These are phyloP conservation scores for Opeltia flavorubescens DNA, from an alignment of 495 filamentous ascomycete genomes.

Conservation along the genomic window DNA sequence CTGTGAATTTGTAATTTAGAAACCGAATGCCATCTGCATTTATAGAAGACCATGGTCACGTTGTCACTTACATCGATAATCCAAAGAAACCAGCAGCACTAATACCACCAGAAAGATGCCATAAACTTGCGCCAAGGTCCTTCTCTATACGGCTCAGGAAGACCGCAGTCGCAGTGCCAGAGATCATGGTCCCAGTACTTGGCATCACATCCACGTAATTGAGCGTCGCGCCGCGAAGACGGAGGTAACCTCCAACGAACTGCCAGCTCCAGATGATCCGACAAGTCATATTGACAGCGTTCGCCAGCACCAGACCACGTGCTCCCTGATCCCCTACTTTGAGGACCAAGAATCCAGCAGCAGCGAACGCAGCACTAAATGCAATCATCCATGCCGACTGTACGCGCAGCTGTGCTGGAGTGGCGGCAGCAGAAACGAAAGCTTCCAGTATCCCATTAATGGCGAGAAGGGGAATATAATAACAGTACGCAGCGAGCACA, in stretches of 20 bases:
- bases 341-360: constrained; percentile 57
- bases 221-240: constrained; percentile 20
- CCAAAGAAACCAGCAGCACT: neutral
- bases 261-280: constrained; percentile 63
- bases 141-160: neutral
- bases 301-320: constrained; percentile 66
- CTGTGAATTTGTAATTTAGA: no score
- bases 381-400: constrained; percentile 73
- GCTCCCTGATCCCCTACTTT: constrained; percentile 53
- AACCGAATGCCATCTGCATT: no score
- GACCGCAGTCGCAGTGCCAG: neutral
- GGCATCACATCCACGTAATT: constrained; percentile 16
- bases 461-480: constrained; percentile 84
- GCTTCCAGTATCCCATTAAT: constrained; percentile 87
- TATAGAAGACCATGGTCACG: neutral
- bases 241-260: constrained; percentile 58
- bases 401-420: constrained; percentile 46
- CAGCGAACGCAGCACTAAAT: constrained; percentile 60
- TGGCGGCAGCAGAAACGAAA: constrained; percentile 77
- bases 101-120: neutral
- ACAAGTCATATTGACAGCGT: constrained; percentile 71
- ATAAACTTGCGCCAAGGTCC: neutral
- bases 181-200: constrained; percentile 7
- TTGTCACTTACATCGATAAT: neutral
- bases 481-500: constrained; percentile 70